Evolutionary conservation across 495 filamentous ascomycete genomes (phyloP).

Genomic region (Penicillium psychrofluorescens): DNA sequence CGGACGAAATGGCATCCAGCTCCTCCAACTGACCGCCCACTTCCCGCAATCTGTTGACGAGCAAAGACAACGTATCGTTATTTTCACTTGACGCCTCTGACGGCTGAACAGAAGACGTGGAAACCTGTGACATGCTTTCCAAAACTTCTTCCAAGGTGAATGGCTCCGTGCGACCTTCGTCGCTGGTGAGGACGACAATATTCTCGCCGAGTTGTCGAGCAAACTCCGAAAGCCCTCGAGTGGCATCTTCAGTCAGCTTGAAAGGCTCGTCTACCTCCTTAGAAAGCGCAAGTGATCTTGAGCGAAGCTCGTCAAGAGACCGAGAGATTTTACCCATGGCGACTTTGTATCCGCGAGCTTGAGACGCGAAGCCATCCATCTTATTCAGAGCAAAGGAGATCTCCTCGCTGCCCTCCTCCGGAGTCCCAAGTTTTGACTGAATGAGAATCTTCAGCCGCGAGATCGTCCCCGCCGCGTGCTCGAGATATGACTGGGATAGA

Average conservation of each 20-base stretch:
- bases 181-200: constrained; percentile 55
- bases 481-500: constrained; percentile 79
- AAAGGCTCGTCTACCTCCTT: constrained; percentile 47
- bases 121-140: constrained; percentile 50
- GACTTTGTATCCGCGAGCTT: constrained; percentile 78
- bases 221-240: constrained; percentile 60
- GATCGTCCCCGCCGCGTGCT: constrained; percentile 65
- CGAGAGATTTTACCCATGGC: constrained; percentile 71
- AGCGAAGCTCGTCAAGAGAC: constrained; percentile 69
- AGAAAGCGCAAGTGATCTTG: constrained; percentile 67
- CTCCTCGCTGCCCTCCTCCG: constrained; percentile 49
- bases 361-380: constrained; percentile 62
- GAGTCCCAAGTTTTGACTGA: constrained; percentile 44
- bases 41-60: constrained; percentile 57
- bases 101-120: constrained; percentile 22
- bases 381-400: constrained; percentile 61
- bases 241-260: constrained; percentile 53
- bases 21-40: constrained; percentile 62
- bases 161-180: constrained; percentile 65
- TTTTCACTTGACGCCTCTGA: constrained; percentile 29
- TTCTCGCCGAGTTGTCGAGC: constrained; percentile 59
- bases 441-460: constrained; percentile 56
- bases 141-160: constrained; percentile 61
- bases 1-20: constrained; percentile 61
- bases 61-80: constrained; percentile 61